phyloP scores from a whole-genome alignment of 208 protist genomes.

The Naegleria fowleri region DNA sequence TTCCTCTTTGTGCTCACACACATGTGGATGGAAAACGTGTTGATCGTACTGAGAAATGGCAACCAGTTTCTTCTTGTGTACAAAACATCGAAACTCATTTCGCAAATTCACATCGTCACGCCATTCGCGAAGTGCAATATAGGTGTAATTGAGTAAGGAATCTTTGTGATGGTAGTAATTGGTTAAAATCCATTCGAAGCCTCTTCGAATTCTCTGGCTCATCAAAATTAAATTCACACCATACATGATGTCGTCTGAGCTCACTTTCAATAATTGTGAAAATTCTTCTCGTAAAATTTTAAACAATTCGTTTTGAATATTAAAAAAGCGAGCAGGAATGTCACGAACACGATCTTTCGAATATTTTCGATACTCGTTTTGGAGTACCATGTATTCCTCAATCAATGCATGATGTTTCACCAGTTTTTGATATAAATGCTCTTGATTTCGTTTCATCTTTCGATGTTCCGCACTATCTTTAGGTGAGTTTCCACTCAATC shows the following conservation, averaged over 20 bases:
- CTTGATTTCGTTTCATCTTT: neutral
- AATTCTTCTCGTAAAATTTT: neutral
- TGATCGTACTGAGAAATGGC: constrained; percentile 20
- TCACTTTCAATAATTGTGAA: neutral
- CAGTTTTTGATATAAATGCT: neutral
- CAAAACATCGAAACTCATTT: constrained; percentile 13
- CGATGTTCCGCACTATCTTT: neutral
- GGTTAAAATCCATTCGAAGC: neutral
- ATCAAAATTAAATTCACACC: neutral
- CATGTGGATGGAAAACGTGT: neutral
- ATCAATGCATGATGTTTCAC: neutral
- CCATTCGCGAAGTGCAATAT: neutral
- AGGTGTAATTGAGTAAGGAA: neutral
- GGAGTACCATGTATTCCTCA: neutral
- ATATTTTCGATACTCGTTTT: neutral
- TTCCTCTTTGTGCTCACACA: neutral
- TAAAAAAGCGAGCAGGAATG: neutral
- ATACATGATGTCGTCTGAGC: neutral
- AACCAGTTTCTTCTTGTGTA: neutral
- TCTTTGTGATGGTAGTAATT: neutral
- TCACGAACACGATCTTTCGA: neutral
- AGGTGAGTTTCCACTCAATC: neutral
- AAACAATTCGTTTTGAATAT: neutral
- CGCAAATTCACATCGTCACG: neutral
- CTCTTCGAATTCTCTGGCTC: neutral